Evolutionary conservation across 1,284 basidiomycete genomes (phyloP).

Genomic region (Stygiomarasmius scandens): DNA sequence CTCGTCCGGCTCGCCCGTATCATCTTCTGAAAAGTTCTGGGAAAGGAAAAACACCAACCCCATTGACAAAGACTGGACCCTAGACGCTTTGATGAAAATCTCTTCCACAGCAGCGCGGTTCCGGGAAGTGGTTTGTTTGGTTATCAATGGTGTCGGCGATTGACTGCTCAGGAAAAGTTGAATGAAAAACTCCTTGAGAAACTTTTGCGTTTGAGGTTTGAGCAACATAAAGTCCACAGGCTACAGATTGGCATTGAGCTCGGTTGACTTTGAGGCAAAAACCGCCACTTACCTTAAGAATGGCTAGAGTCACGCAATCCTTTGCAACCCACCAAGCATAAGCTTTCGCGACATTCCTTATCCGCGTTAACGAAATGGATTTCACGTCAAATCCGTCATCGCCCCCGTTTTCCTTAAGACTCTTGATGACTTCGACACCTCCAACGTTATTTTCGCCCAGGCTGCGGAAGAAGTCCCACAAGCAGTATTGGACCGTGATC

Average conservation of each 20-base stretch:
- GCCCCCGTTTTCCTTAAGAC: conserved; percentile 48
- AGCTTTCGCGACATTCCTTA: conserved; percentile 70
- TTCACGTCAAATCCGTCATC: conserved; percentile 50
- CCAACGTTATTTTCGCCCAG: conserved; percentile 86
- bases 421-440: conserved; percentile 77
- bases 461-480: conserved; percentile 97
- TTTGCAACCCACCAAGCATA: conserved; percentile 88
- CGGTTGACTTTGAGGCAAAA: not conserved
- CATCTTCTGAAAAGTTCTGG: conserved; percentile 41
- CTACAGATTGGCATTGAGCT: conserved; percentile 38
- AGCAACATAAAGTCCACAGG: conserved; percentile 83
- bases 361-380: conserved; percentile 60
- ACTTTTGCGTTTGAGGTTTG: conserved; percentile 62
- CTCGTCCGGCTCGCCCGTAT: conserved; percentile 37
- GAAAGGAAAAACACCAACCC: conserved; percentile 73
- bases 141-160: conserved; percentile 63
- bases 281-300: conserved; percentile 84
- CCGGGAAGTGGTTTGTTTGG: conserved; percentile 44
- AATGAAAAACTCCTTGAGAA: conserved; percentile 71
- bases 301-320: conserved; percentile 67
- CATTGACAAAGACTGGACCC: conserved; percentile 60
- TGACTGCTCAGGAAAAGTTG: conserved; percentile 77
- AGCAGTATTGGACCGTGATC: conserved; percentile 92
- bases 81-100: conserved; percentile 69
- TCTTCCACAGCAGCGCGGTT: conserved; percentile 70